Conservation (phyloP, 768 basidiomycete genomes). For the Boletus barrowsii region DNA sequence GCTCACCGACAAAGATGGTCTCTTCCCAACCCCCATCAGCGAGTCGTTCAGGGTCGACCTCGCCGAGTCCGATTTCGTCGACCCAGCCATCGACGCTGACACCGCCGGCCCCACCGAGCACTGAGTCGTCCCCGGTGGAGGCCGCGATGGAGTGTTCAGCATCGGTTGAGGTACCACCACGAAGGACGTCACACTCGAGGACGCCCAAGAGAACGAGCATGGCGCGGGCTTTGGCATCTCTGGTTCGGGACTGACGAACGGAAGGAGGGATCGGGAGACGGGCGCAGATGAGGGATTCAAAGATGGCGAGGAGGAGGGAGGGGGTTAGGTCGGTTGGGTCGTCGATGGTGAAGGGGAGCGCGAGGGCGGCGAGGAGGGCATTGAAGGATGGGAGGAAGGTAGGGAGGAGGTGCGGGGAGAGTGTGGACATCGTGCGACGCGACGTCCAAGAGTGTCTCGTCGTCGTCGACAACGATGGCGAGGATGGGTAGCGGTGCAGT, state of each 20-base stretch:
- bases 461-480: background rate
- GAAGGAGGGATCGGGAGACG: slow-evolving; percentile 47
- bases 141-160: slow-evolving; percentile 4
- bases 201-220: slow-evolving; percentile 78
- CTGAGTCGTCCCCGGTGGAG: slow-evolving; percentile 30
- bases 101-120: slow-evolving; percentile 13
- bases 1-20: slow-evolving; percentile 58
- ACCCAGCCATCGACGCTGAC: slow-evolving; percentile 32
- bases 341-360: slow-evolving; percentile 45
- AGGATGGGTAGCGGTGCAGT: slow-evolving; percentile 9
- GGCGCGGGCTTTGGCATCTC: slow-evolving; percentile 49
- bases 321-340: slow-evolving; percentile 67
- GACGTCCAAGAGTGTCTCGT: slow-evolving; percentile 3
- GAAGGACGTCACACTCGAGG: slow-evolving; percentile 62
- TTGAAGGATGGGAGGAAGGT: slow-evolving; percentile 37
- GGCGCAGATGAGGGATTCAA: slow-evolving; percentile 56
- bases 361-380: slow-evolving; percentile 41
- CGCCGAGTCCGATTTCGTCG: slow-evolving; percentile 59
- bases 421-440: slow-evolving; percentile 11
- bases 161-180: slow-evolving; percentile 40
- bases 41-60: slow-evolving; percentile 61
- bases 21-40: slow-evolving; percentile 67
- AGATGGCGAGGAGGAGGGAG: slow-evolving; percentile 63
- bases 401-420: slow-evolving; percentile 12
- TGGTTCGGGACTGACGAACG: slow-evolving; percentile 37